A percentile compares a stretch with the other conserved stretches of the same genome.
Conservation (phyloP, 441 rosid species). For the Eutrema salsugineum region DNA sequence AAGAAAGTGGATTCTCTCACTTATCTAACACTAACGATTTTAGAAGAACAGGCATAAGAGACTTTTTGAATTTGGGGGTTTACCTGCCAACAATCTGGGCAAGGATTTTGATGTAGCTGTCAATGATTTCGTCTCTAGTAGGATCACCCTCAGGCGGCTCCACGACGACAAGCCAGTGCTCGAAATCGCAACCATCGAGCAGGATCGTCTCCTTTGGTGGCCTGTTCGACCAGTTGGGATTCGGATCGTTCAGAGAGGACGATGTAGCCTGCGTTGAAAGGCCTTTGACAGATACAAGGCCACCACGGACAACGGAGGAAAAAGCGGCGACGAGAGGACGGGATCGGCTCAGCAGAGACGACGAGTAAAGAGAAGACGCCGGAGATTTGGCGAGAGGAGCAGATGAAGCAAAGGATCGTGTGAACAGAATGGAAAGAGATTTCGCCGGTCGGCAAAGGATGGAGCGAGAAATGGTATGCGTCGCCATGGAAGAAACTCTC, state of each 20-base stretch:
- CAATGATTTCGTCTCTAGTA: slow-evolving; percentile 82
- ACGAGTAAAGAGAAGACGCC: slow-evolving; percentile 17
- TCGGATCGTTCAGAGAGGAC: slow-evolving; percentile 59
- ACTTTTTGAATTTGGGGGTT: not conserved
- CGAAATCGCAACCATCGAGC: slow-evolving; percentile 87
- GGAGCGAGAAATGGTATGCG: slow-evolving; percentile 31
- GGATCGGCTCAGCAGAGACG: slow-evolving; percentile 26
- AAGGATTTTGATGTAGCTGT: slow-evolving; percentile 63
- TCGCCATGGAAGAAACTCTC: slow-evolving; percentile 37
- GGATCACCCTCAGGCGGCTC: slow-evolving; percentile 60
- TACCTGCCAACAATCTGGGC: slow-evolving; percentile 73
- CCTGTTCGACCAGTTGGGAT: slow-evolving; percentile 78
- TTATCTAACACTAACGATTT: not conserved
- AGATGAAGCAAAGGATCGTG: slow-evolving; percentile 39
- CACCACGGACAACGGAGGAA: slow-evolving; percentile 24
- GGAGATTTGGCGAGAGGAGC: slow-evolving; percentile 15
- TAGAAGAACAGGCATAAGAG: not conserved
- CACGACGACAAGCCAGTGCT: slow-evolving; percentile 90
- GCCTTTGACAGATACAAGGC: slow-evolving; percentile 12
- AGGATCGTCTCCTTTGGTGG: slow-evolving; percentile 85
- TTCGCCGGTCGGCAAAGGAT: slow-evolving; percentile 30
- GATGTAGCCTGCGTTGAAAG: slow-evolving; percentile 50
- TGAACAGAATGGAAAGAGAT: slow-evolving; percentile 28
- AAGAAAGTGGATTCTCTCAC: not conserved
- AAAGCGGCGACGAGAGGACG: slow-evolving; percentile 33